These are phyloP conservation scores for Neltuma alba DNA, from an alignment of 306 rosid genomes.

Conservation along the genomic window DNA sequence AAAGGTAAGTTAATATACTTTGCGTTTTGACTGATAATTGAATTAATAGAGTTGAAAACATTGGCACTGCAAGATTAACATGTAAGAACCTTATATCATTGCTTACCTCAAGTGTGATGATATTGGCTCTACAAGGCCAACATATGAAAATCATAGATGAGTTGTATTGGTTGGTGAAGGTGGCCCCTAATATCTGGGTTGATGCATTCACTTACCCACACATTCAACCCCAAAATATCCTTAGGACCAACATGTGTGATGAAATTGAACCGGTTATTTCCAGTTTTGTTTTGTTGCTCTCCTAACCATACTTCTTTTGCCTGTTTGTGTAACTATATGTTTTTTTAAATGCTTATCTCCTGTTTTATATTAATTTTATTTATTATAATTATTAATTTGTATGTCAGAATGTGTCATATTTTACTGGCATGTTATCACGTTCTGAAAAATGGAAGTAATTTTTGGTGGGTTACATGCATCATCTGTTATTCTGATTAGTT, in stretches of 20 bases:
- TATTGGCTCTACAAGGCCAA: not conserved
- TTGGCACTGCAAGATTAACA: not conserved
- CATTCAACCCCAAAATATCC: not conserved
- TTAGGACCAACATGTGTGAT: not conserved
- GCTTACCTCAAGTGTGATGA: not conserved
- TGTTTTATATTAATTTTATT: not conserved
- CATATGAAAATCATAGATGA: not conserved
- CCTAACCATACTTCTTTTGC: not conserved
- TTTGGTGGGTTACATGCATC: conserved; percentile 32
- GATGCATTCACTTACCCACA: not conserved
- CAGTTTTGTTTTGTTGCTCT: not conserved
- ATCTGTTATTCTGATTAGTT: conserved; percentile 59
- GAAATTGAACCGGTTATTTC: not conserved
- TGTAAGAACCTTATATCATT: conserved; percentile 21
- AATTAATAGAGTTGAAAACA: not conserved
- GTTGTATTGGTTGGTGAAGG: not conserved
- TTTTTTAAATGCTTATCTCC: not conserved
- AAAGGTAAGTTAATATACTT: not conserved
- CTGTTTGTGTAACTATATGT: conserved; percentile 2
- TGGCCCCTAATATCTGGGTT: not conserved
- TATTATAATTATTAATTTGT: conserved; percentile 15
- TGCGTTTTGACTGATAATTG: conserved; percentile 15
- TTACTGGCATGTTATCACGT: conserved; percentile 15
- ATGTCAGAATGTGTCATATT: conserved; percentile 15
- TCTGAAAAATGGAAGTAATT: conserved; percentile 28